Conservation (phyloP, 2,329 filamentous ascomycete genomes). For the Aspergillus sergii region DNA sequence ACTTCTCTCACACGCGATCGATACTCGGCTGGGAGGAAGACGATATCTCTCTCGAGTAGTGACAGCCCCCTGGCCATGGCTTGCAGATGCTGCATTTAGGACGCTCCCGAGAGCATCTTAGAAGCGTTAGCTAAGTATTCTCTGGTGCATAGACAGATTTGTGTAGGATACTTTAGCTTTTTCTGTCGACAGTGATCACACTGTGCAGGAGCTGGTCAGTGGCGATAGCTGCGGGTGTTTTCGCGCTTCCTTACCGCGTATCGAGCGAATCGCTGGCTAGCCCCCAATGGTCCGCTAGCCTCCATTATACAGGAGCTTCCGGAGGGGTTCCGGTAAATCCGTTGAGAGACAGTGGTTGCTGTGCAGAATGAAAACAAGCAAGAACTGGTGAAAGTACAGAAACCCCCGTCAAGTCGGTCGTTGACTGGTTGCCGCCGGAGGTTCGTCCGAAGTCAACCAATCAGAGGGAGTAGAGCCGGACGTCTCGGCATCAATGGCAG, state of each 20-base stretch:
- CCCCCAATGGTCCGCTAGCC: not conserved
- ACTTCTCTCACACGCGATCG: not conserved
- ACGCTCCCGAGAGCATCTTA: conserved; percentile 17
- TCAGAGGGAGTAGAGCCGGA: not conserved
- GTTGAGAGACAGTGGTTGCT: not conserved
- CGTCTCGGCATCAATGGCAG: accelerated
- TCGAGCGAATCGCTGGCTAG: not conserved
- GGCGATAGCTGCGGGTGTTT: not conserved
- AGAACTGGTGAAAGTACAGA: too few relatives aligned
- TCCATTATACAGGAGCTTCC: not conserved
- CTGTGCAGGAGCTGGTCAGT: not conserved
- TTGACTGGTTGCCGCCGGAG: not conserved
- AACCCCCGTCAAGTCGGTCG: not conserved
- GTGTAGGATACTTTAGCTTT: conserved; percentile 10
- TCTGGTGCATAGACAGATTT: not conserved
- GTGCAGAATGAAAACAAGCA: not conserved
- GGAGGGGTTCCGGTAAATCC: not conserved
- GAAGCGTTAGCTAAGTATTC: not conserved
- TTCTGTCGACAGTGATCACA: conserved; percentile 12
- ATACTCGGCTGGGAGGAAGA: not conserved
- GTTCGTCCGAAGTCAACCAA: not conserved
- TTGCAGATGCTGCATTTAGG: conserved; percentile 19
- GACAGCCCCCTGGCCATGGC: conserved; percentile 17
- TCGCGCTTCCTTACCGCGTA: not conserved
- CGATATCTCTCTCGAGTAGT: conserved; percentile 11